Evolutionary conservation across 2,329 filamentous ascomycete genomes (phyloP).

Genomic region (Chrysoporthe austroafricana): DNA sequence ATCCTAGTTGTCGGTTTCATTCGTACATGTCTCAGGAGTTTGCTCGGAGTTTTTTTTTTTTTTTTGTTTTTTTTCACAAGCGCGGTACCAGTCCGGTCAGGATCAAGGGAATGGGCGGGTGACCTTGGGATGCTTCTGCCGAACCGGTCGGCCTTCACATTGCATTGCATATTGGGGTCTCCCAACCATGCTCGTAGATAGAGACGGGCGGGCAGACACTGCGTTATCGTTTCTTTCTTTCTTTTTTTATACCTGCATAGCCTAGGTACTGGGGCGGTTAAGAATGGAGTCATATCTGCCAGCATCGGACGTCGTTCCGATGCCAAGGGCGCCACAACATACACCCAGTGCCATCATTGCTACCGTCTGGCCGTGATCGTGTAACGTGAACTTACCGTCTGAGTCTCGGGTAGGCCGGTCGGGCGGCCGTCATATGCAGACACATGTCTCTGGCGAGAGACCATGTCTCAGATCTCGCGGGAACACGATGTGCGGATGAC

Average conservation of each 20-base stretch:
- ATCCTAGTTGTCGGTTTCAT: not conserved
- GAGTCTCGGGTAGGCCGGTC: not conserved
- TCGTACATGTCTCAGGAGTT: not conserved
- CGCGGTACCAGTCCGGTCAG: slow-evolving; percentile 7
- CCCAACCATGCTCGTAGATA: not conserved
- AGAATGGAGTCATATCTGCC: slow-evolving; percentile 2
- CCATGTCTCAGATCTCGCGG: slow-evolving; percentile 9
- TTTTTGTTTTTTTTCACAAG: not conserved
- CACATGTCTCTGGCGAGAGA: slow-evolving; percentile 1
- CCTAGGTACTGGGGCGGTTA: not conserved
- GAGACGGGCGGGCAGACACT: not conserved
- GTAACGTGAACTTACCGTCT: not conserved
- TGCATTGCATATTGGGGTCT: slow-evolving; percentile 2
- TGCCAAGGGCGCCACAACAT: slow-evolving; percentile 11
- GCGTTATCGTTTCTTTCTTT: not conserved
- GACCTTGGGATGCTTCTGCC: not conserved
- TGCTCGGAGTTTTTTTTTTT: not conserved
- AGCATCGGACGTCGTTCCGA: slow-evolving; percentile 6
- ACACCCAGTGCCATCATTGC: not conserved
- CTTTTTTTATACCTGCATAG: not conserved
- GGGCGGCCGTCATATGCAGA: not conserved
- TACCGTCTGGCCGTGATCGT: slow-evolving; percentile 10
- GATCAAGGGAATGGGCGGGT: not conserved
- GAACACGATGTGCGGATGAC: slow-evolving; percentile 4
- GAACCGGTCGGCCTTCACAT: not conserved